Base-by-base conservation (phyloP, 331 rosid genomes). In the Cydonia oblonga region DNA sequence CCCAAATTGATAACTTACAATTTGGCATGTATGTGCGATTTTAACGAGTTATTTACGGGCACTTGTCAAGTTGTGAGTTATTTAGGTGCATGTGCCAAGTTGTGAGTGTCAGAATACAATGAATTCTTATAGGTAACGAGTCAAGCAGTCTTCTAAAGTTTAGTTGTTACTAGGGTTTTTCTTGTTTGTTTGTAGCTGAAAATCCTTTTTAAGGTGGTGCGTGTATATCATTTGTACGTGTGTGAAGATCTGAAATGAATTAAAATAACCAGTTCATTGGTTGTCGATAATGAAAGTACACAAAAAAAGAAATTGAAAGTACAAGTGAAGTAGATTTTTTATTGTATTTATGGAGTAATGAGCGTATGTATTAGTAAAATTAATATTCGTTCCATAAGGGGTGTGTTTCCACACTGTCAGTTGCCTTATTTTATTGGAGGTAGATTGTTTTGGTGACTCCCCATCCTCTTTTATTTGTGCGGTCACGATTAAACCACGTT, bases 281-380 rank as follows among this genome's bases (percentile, higher is more conserved):
- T 44, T 29, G 63, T 80, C 75, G 82, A 82, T 72, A 84, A 74
- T 77, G 82, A 42, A 89, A 90, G 96, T 90, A 90, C 96, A 60
- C 33, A 3, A 60, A 60, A 60, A 57, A 26, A 60, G n/a, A 60
- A 2, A 60, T 26, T 60, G 65, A 42, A 89, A 90, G 96, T 90
- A 90, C 96, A 71, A 33, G 61, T 81, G 86, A 87, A 87, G 84
- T 79, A 52, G 29, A 66, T 77, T 68, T 65, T 83, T 61, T 13
- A 58, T 63, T 35, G 75, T 75, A 12, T 76, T 77, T 64, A 77
- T 83, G 52, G 74, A 79, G 72, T 61, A 79, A 49, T 20, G 82
- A 64, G 72, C 68, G n/a, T n/a, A 38, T 83, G 71, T 71, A 75
- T 25, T 59, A n/a, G n/a, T 64, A n/a, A 64, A 33, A 62, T 26